phyloP scores from a whole-genome alignment of 768 basidiomycete species.

The Boletus insuetus region DNA sequence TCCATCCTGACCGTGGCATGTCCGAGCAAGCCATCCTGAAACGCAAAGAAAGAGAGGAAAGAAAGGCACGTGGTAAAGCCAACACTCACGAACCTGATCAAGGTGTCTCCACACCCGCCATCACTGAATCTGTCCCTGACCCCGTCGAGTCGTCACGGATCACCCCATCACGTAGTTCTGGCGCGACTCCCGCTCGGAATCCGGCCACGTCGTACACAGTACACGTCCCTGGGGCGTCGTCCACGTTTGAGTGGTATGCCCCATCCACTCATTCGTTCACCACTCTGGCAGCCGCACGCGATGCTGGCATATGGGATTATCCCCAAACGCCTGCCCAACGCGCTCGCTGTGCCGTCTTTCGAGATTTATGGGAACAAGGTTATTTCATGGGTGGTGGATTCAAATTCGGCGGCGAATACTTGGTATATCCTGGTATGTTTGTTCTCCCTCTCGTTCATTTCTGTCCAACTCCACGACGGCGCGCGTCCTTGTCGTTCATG shows the following conservation, averaged over 20 bases:
- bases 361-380: conserved; percentile 77
- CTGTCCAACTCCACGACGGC: background rate
- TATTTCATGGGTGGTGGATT: conserved; percentile 88
- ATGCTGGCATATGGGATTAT: conserved; percentile 75
- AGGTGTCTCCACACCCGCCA: background rate
- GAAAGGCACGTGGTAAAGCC: conserved; percentile 21
- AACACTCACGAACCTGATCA: conserved; percentile 10
- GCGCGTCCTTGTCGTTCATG: background rate
- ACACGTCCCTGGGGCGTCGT: conserved; percentile 65
- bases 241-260: conserved; percentile 66
- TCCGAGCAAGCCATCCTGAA: conserved; percentile 67
- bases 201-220: conserved; percentile 45
- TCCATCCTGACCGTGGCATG: conserved; percentile 39
- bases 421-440: conserved; percentile 88
- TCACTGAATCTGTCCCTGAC: background rate
- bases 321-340: conserved; percentile 62
- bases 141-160: background rate
- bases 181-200: conserved; percentile 4
- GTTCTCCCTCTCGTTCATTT: background rate
- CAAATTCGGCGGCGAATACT: conserved; percentile 94
- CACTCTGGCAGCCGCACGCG: conserved; percentile 58
- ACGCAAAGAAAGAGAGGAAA: conserved; percentile 65
- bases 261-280: conserved; percentile 43
- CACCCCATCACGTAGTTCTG: background rate
- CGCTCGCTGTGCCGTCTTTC: conserved; percentile 78